Percentiles rank a stretch among this genome's conserved stretches.
These are phyloP conservation scores for Yamadazyma siamensis DNA, from an alignment of 1,139 yeast genomes.

Conservation along the genomic window DNA sequence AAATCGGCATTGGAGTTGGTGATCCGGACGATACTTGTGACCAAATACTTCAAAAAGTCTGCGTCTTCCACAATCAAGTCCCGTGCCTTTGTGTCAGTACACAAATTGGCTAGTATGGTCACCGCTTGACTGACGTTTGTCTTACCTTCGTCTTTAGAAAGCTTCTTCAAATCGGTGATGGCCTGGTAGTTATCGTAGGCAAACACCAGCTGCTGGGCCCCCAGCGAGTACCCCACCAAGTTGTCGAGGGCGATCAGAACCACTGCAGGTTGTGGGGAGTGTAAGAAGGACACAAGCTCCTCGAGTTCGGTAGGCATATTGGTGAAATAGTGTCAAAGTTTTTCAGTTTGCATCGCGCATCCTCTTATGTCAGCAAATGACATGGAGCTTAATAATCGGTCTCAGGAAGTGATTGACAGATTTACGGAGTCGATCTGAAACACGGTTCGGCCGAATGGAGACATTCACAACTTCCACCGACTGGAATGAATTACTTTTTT, in stretches of 20 bases:
- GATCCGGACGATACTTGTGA: slow-evolving; percentile 51
- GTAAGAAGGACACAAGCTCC: slow-evolving; percentile 77
- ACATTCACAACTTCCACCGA: too few species aligned
- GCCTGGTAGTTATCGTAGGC: slow-evolving; percentile 69
- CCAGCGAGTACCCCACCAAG: slow-evolving; percentile 77
- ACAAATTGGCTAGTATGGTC: slow-evolving; percentile 78
- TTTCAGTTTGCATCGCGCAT: slow-evolving; percentile 4
- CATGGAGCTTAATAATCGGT: too few species aligned
- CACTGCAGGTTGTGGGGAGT: slow-evolving; percentile 78
- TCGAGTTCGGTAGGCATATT: slow-evolving; percentile 63
- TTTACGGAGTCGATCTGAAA: slow-evolving; percentile 31
- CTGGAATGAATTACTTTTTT: too few species aligned
- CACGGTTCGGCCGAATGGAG: too few species aligned
- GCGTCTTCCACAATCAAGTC: slow-evolving; percentile 63
- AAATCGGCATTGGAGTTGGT: slow-evolving; percentile 72
- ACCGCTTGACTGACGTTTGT: slow-evolving; percentile 64
- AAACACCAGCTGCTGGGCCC: slow-evolving; percentile 64
- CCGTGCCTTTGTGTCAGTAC: slow-evolving; percentile 68
- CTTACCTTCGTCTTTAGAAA: slow-evolving; percentile 50
- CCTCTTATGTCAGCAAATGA: too few species aligned
- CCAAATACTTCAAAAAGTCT: slow-evolving; percentile 53
- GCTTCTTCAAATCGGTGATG: slow-evolving; percentile 65
- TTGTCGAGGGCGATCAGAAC: slow-evolving; percentile 84
- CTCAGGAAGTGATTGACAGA: slow-evolving; percentile 35
- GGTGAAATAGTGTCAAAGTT: not conserved